Conservation (phyloP, 129 eudicot genomes). For the Escallonia rubra region DNA sequence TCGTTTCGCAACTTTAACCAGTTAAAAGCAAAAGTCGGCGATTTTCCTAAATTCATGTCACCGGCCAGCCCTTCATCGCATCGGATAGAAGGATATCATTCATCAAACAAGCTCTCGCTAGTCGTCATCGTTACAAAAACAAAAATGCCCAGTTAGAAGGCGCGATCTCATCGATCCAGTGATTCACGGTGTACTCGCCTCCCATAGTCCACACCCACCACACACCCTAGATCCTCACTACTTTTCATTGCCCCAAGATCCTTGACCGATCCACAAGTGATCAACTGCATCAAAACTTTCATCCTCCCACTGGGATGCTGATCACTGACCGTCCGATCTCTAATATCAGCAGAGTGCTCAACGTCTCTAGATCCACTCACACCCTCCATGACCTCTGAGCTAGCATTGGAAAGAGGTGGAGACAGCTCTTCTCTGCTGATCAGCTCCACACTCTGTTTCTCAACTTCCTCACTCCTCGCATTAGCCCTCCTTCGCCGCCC, state of each 20-base stretch:
- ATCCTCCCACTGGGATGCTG: slow-evolving; percentile 25
- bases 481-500: slow-evolving; percentile 10
- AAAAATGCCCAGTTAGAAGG: too few species aligned
- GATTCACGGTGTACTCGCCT: not conserved
- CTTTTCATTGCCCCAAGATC: not conserved
- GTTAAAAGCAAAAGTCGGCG: too few species aligned
- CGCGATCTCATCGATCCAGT: not conserved
- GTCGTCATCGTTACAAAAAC: too few species aligned
- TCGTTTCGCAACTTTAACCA: too few species aligned
- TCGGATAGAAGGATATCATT: too few species aligned
- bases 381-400: slow-evolving; percentile 31
- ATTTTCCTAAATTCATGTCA: too few species aligned
- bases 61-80: too few species aligned
- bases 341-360: slow-evolving; percentile 10
- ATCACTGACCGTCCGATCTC: slow-evolving; percentile 22
- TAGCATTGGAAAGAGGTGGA: slow-evolving; percentile 43
- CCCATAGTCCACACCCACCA: not conserved
- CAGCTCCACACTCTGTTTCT: slow-evolving; percentile 13
- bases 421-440: slow-evolving; percentile 31
- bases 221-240: not conserved
- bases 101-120: too few species aligned
- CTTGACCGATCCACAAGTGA: slow-evolving; percentile 28
- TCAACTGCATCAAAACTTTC: slow-evolving; percentile 48
- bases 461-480: slow-evolving; percentile 3
- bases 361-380: slow-evolving; percentile 16